phyloP scores from a whole-genome alignment of 108 stramenopile species.

The Discostella stelligeroides region DNA sequence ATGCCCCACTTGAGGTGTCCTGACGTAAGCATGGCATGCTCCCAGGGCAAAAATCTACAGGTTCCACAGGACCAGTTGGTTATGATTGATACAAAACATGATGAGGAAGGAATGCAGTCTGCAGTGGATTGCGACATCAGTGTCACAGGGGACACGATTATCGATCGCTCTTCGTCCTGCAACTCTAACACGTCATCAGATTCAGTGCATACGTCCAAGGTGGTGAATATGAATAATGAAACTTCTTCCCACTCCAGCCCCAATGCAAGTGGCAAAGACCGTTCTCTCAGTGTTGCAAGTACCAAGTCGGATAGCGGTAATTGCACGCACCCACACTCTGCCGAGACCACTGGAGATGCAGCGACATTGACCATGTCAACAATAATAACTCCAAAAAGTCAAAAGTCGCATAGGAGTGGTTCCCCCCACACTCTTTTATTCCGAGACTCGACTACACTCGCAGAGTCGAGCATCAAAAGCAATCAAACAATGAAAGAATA shows the following conservation, averaged over 20 bases:
- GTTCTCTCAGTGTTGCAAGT: constrained; percentile 14
- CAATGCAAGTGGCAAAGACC: constrained; percentile 3
- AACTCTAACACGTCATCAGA: constrained; percentile 22
- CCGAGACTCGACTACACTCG: constrained; percentile 3
- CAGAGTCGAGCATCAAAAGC: constrained; percentile 1
- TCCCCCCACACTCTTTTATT: constrained; percentile 17
- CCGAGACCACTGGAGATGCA: constrained; percentile 1
- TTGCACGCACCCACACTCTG: background rate
- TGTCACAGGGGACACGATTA: background rate
- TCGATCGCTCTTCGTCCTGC: constrained; percentile 14
- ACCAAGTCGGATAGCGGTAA: constrained; percentile 1
- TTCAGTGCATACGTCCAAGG: constrained; percentile 15
- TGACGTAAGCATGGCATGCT: background rate
- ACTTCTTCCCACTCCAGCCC: background rate
- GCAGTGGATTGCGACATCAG: background rate
- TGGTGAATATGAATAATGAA: constrained; percentile 1
- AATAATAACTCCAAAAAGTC: background rate
- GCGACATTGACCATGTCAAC: background rate
- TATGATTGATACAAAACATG: background rate
- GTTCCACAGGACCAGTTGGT: constrained; percentile 15
- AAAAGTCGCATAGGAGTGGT: background rate
- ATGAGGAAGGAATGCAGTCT: background rate
- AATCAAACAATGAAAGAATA: constrained; percentile 43
- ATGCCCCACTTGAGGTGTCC: constrained; percentile 11
- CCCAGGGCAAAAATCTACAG: background rate